These are phyloP conservation scores for Russula dissimulans DNA, from an alignment of 768 basidiomycete genomes.

Conservation along the genomic window DNA sequence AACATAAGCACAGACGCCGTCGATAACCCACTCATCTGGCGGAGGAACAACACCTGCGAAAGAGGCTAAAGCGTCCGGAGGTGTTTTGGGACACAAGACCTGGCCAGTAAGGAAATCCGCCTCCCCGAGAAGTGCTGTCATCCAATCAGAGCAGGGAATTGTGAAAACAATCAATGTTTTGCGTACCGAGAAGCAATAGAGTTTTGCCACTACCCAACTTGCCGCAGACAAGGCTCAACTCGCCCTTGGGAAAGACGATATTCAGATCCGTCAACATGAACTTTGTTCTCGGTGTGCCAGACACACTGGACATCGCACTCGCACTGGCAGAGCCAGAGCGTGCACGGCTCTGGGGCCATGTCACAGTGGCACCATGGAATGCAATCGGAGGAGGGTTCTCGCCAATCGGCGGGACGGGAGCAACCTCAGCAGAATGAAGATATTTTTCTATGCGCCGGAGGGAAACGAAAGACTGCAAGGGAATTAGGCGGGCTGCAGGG, in stretches of 20 bases:
- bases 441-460: constrained; percentile 89
- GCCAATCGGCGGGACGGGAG: constrained; percentile 46
- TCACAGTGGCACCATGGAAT: constrained; percentile 78
- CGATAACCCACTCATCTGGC: constrained; percentile 65
- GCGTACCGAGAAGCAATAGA: constrained; percentile 56
- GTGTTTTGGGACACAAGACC: constrained; percentile 73
- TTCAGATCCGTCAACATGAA: constrained; percentile 76
- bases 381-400: constrained; percentile 53
- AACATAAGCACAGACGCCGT: constrained; percentile 78
- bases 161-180: neutral
- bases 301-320: constrained; percentile 41
- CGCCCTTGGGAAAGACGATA: constrained; percentile 67
- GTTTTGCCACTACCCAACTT: constrained; percentile 89
- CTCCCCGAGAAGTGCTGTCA: constrained; percentile 72
- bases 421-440: constrained; percentile 64
- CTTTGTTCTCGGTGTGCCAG: constrained; percentile 66
- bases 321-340: constrained; percentile 26
- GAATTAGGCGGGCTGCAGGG: neutral
- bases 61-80: constrained; percentile 64
- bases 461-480: constrained; percentile 60
- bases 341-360: constrained; percentile 78
- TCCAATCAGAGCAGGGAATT: constrained; percentile 8
- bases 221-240: constrained; percentile 79
- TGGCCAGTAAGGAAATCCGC: constrained; percentile 79
- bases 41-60: constrained; percentile 37